Percentiles rank a stretch among this genome's conserved stretches.
Evolutionary conservation across 495 filamentous ascomycete genomes (phyloP).

Genomic region (Xylaria longipes): DNA sequence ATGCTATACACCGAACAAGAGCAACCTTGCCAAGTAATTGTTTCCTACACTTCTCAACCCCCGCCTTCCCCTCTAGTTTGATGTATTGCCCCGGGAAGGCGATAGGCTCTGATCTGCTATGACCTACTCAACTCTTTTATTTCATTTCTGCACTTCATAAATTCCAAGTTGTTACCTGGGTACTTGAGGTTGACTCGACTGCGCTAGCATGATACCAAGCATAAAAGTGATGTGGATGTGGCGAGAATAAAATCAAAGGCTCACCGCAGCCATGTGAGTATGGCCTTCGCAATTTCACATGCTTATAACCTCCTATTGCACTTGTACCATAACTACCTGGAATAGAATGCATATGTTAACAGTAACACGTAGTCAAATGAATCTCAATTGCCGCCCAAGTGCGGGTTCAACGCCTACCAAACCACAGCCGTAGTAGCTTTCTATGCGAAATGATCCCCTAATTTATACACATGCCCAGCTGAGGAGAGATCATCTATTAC

Average conservation of each 20-base stretch:
- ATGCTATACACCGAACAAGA: not conserved
- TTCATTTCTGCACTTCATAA: not conserved
- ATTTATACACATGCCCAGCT: slow-evolving; percentile 40
- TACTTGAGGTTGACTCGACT: not conserved
- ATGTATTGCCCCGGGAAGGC: not conserved
- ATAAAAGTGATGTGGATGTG: not conserved
- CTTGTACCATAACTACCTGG: not conserved
- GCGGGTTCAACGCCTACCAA: slow-evolving; percentile 40
- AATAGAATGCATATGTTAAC: not conserved
- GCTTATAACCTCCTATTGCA: not conserved
- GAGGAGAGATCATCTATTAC: slow-evolving; percentile 44
- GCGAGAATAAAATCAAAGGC: not conserved
- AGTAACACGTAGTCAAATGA: slow-evolving; percentile 12
- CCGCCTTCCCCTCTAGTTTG: not conserved
- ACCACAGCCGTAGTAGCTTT: slow-evolving; percentile 38
- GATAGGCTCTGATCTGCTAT: not conserved
- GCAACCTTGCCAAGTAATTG: not conserved
- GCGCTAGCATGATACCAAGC: too few relatives aligned
- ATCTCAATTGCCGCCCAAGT: slow-evolving; percentile 36
- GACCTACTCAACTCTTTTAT: not conserved
- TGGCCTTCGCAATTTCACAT: not conserved
- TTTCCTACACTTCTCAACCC: not conserved
- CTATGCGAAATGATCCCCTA: slow-evolving; percentile 39
- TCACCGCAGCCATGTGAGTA: not conserved
- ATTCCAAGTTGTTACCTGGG: too few relatives aligned